These are phyloP conservation scores for Physcomitrium patens DNA, from an alignment of 225 moss, liverwort and hornwort species.

Conservation along the genomic window DNA sequence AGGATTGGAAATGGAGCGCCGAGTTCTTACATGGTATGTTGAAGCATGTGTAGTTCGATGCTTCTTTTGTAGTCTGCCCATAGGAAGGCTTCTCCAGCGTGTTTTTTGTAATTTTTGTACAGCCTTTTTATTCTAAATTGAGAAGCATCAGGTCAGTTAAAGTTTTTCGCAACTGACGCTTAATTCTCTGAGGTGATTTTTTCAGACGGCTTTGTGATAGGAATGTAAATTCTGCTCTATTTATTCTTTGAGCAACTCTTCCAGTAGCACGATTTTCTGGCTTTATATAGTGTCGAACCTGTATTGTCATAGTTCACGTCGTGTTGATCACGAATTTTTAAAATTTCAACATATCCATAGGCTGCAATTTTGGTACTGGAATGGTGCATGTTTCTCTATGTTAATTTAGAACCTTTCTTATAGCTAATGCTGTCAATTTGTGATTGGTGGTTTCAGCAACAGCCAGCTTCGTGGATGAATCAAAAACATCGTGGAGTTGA, in stretches of 20 bases:
- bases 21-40: constrained; percentile 77
- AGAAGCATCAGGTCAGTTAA: background rate
- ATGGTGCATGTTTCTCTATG: constrained; percentile 7
- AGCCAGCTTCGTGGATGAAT: constrained; percentile 87
- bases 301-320: background rate
- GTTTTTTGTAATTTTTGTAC: background rate
- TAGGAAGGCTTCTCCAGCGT: background rate
- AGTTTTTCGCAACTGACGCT: background rate
- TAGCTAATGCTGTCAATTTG: constrained; percentile 10
- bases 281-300: background rate
- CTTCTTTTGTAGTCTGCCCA: constrained; percentile 8
- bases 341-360: background rate
- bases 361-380: background rate
- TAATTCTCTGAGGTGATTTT: constrained; percentile 1
- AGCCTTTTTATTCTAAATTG: background rate
- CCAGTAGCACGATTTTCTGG: background rate
- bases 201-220: background rate
- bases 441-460: constrained; percentile 59
- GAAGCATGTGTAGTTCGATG: background rate
- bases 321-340: background rate
- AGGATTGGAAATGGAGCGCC: constrained; percentile 84
- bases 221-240: background rate
- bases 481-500: constrained; percentile 78
- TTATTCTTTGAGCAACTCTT: constrained; percentile 11
- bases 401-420: constrained; percentile 14